A percentile compares a stretch with the other conserved stretches of the same genome.
Conservation (phyloP, 106 monocot species). For the Dendrobium huoshanense region DNA sequence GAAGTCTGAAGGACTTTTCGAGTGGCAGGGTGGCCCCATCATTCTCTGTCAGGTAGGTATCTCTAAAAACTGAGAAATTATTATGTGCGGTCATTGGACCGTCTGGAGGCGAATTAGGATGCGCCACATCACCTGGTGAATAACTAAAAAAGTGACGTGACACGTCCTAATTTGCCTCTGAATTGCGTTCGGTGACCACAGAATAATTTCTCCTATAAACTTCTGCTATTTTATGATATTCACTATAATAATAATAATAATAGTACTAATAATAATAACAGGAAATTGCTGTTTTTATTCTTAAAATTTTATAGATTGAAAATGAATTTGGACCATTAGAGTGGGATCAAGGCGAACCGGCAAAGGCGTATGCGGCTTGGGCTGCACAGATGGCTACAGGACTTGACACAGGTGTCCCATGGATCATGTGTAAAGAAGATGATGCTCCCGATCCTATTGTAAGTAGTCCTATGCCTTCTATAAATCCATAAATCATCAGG, state of each 20-base stretch:
- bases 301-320: slow-evolving; percentile 45
- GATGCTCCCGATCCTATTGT: slow-evolving; percentile 97
- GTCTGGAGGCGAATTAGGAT: too few species aligned
- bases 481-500: neutral
- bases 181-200: too few species aligned
- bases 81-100: neutral
- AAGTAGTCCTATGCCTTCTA: slow-evolving; percentile 11
- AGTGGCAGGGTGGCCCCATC: slow-evolving; percentile 81
- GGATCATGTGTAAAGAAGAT: slow-evolving; percentile 98
- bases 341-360: slow-evolving; percentile 51
- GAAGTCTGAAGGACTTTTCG: slow-evolving; percentile 55
- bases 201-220: too few species aligned
- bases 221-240: too few species aligned
- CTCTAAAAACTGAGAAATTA: too few species aligned
- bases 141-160: too few species aligned
- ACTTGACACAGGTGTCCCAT: slow-evolving; percentile 75
- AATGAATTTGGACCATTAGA: slow-evolving; percentile 89
- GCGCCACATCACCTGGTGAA: too few species aligned
- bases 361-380: slow-evolving; percentile 66
- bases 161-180: too few species aligned
- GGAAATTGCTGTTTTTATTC: neutral
- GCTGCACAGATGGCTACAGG: slow-evolving; percentile 81
- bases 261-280: too few species aligned
- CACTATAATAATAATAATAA: too few species aligned
- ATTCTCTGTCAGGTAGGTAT: slow-evolving; percentile 57